Percentiles rank a stretch among this genome's conserved stretches.
phyloP scores from a whole-genome alignment of 1,284 basidiomycete genomes.

The Crucibulum cyathiforme region DNA sequence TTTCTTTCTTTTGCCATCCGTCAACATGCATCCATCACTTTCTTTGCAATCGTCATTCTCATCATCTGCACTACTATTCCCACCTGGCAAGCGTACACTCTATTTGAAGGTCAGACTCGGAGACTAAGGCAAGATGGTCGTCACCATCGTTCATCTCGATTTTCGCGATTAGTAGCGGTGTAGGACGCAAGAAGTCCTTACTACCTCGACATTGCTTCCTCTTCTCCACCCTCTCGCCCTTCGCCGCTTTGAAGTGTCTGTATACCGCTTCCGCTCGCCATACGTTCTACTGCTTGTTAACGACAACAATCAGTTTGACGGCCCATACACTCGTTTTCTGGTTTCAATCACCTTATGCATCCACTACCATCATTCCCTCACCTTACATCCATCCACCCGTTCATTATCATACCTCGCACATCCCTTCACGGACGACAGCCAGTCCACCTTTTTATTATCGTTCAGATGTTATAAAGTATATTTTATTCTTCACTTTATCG shows the following conservation, averaged over 20 bases:
- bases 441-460: conserved; percentile 32
- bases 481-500: conserved; percentile 81
- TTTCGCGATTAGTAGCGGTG: conserved; percentile 26
- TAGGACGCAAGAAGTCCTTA: conserved; percentile 51
- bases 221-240: conserved; percentile 33
- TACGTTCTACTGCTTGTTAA: conserved; percentile 23
- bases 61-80: conserved; percentile 53
- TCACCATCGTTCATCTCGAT: conserved; percentile 22
- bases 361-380: conserved; percentile 40
- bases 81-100: conserved; percentile 52
- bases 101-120: conserved; percentile 40
- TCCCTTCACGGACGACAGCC: conserved; percentile 35
- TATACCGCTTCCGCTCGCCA: conserved; percentile 23
- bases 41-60: conserved; percentile 64
- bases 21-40: conserved; percentile 77
- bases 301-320: conserved; percentile 29
- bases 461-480: conserved; percentile 62
- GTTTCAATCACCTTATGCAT: conserved; percentile 43
- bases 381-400: conserved; percentile 45
- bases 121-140: conserved; percentile 30
- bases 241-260: conserved; percentile 12
- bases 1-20: conserved; percentile 68
- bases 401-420: conserved; percentile 46
- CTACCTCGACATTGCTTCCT: conserved; percentile 42
- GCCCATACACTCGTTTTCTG: conserved; percentile 51